phyloP scores from a whole-genome alignment of 2,329 filamentous ascomycete genomes.

The Fusarium haematococcum region DNA sequence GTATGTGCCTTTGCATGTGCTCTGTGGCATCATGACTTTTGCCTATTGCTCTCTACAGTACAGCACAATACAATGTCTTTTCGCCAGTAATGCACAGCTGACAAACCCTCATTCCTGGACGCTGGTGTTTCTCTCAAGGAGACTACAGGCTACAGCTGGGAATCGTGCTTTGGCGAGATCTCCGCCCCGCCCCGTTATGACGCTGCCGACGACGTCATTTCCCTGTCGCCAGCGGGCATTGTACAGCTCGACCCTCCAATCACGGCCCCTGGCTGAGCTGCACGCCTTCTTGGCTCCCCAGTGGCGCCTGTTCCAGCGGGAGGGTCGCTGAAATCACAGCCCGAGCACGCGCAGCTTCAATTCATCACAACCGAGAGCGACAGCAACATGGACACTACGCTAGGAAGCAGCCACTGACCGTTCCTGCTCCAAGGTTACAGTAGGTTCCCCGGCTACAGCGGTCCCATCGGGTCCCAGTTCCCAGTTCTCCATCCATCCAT shows the following conservation, averaged over 20 bases:
- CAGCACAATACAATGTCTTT: neutral
- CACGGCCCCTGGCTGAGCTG: neutral
- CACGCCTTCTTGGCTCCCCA: constrained; percentile 24
- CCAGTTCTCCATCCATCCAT: constrained; percentile 1
- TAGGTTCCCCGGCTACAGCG: constrained; percentile 18
- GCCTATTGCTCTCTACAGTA: neutral
- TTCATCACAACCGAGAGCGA: neutral
- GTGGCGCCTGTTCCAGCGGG: constrained; percentile 33
- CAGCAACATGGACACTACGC: neutral
- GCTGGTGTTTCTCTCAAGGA: too few relatives aligned
- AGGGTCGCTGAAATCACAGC: constrained; percentile 33
- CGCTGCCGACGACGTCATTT: constrained; percentile 45
- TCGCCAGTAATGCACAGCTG: constrained; percentile 4
- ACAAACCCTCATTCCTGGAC: constrained; percentile 18
- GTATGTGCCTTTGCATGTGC: constrained; percentile 22
- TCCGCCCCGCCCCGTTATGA: constrained; percentile 44
- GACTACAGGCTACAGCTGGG: neutral
- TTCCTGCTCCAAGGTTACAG: constrained; percentile 28
- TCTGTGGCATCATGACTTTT: constrained; percentile 34
- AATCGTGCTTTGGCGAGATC: constrained; percentile 35
- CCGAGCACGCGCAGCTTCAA: constrained; percentile 1
- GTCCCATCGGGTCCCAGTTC: neutral
- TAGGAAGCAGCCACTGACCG: constrained; percentile 10
- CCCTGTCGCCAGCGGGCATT: constrained; percentile 12
- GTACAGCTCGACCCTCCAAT: constrained; percentile 16